Base-by-base conservation (phyloP, 805 yeast species). In the Teunomyces kruisii region DNA sequence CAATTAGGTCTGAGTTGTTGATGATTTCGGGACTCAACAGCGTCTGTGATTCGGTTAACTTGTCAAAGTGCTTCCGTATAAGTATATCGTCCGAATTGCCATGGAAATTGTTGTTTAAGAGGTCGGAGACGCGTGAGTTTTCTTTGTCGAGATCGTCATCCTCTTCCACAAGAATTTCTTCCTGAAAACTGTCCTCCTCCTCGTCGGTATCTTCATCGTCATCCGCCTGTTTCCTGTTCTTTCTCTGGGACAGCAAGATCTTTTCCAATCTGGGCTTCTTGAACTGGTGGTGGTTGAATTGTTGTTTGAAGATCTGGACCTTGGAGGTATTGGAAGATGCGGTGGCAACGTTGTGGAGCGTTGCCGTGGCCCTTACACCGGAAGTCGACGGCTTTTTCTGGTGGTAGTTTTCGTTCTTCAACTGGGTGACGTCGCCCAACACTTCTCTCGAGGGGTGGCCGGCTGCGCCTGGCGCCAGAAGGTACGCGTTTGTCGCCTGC, bases 341-440 rank as follows among this genome's bases (percentile, higher is more conserved):
- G 29, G 22, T 13, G 17, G 35, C 28, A 9, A 13, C 19, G 26
- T 35, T 37, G 28, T 17, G 15, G 15, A 37, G 22, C 6, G 44
- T 15, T 8, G 33, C 27, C 8, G 41, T 13, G 26, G 31, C 22
- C 14, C 40, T 43, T 31, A 15, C 28, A n/a, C 31, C 17, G 9
- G 39, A 28, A 8, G 28, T 24, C 24, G 39, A 28, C 15, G 22
- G 24, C 27, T 35, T 35, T 24, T 35, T 35, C 14, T 35, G 38
- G 42, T 47, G 28, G 24, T 26, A 13, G 24, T 32, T 35, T 50
- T 50, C 45, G 53, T 58, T 50, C 49, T 54, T 61, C 12, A 48
- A 45, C 38, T 52, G 58, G 6, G 67, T 63, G 13, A 64, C 54
- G 45, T 65, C 70, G 31, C 61, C 56, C 43, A 65, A 58, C 10